Percentiles rank a stretch among this genome's conserved stretches.
Evolutionary conservation across 148 eudicot genomes (phyloP).

Genomic region (Linanthus parryae): DNA sequence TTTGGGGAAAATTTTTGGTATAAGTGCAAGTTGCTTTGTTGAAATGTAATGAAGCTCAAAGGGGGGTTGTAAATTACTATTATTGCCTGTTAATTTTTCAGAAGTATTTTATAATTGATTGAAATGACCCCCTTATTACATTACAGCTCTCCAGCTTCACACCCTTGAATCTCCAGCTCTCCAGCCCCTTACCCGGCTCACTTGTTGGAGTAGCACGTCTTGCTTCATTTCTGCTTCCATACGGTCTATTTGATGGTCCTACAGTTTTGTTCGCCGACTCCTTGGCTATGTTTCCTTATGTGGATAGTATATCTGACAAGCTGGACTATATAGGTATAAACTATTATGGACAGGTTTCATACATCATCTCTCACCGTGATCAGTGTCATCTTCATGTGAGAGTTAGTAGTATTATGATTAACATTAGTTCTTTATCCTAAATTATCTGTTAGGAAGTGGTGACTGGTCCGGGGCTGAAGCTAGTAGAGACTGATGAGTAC

Average conservation of each 20-base stretch:
- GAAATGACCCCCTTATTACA: too few species aligned
- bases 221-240: slow-evolving; percentile 89
- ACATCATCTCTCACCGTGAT: background rate
- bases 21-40: too few species aligned
- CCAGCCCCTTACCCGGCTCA: slow-evolving; percentile 47
- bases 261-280: slow-evolving; percentile 72
- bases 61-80: too few species aligned
- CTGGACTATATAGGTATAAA: slow-evolving; percentile 82
- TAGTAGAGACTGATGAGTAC: slow-evolving; percentile 76
- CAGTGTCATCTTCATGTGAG: background rate
- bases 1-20: too few species aligned
- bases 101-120: too few species aligned
- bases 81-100: too few species aligned
- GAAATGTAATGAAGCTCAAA: too few species aligned
- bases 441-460: slow-evolving; percentile 54
- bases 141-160: too few species aligned
- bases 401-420: background rate
- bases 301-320: slow-evolving; percentile 70
- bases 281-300: slow-evolving; percentile 51
- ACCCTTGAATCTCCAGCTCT: too few species aligned
- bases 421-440: background rate
- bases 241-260: slow-evolving; percentile 85
- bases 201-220: slow-evolving; percentile 85
- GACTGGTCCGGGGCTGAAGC: slow-evolving; percentile 74
- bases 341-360: slow-evolving; percentile 83